Conservation (phyloP, 176 grass and related monocot genomes). For the Thalia dealbata region DNA sequence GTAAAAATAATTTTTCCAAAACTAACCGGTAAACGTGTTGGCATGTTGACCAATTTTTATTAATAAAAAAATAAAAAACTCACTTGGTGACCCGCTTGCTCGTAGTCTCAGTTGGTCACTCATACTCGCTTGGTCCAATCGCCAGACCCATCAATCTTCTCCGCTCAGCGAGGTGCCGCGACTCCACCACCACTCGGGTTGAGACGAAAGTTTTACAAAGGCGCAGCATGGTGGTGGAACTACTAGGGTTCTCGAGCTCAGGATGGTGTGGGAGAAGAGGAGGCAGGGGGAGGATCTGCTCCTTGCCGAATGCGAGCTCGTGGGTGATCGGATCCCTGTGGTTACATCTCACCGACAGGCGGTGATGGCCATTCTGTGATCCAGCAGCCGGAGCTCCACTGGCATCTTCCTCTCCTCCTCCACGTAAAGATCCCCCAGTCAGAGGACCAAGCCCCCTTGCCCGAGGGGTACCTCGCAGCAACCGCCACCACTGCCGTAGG, state of each 20-base stretch:
- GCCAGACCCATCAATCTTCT: too few relatives aligned
- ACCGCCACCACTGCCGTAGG: conserved; percentile 31
- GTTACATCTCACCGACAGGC: too few relatives aligned
- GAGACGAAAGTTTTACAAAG: conserved; percentile 85
- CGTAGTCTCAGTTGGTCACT: too few relatives aligned
- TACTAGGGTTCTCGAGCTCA: neutral
- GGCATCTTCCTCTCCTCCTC: conserved; percentile 88
- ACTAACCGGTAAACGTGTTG: too few relatives aligned
- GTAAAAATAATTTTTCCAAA: too few relatives aligned
- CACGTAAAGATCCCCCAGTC: conserved; percentile 77
- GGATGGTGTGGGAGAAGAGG: neutral
- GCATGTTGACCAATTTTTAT: too few relatives aligned
- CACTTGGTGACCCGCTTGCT: too few relatives aligned
- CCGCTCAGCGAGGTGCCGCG: conserved; percentile 53
- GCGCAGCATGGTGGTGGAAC: conserved; percentile 5
- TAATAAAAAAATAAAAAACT: too few relatives aligned
- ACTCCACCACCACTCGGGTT: conserved; percentile 66
- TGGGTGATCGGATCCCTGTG: too few relatives aligned
- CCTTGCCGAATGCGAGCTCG: too few relatives aligned
- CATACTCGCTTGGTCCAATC: too few relatives aligned
- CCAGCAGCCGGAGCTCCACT: conserved; percentile 38
- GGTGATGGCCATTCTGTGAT: conserved; percentile 17
- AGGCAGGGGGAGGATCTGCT: too few relatives aligned
- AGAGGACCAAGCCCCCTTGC: neutral
- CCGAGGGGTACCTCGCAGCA: neutral